Evolutionary conservation across 1,284 basidiomycete genomes (phyloP).

Genomic region (Austroboletus novae-zelandiae): DNA sequence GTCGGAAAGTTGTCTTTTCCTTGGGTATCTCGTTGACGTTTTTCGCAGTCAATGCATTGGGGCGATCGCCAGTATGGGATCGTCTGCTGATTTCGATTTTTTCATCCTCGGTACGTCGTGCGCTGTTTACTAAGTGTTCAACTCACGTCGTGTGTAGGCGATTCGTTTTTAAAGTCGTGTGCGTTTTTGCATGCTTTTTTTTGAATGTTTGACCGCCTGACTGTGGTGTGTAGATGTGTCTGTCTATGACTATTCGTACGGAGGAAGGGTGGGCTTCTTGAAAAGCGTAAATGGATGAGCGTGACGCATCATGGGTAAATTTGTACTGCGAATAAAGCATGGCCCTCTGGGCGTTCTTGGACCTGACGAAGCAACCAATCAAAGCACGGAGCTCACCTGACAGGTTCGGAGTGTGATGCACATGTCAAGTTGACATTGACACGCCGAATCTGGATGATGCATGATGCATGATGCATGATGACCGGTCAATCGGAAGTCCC

Average conservation of each 20-base stretch:
- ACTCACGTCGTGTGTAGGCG: conserved; percentile 35
- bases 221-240: conserved; percentile 47
- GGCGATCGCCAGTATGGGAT: conserved; percentile 46
- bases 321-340: not conserved
- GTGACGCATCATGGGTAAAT: not conserved
- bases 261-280: conserved; percentile 56
- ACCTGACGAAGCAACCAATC: too few relatives aligned
- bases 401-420: too few relatives aligned
- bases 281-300: conserved; percentile 46
- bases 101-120: conserved; percentile 11
- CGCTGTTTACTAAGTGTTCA: not conserved
- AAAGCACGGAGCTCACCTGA: too few relatives aligned
- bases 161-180: conserved; percentile 73
- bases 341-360: too few relatives aligned
- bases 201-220: not conserved
- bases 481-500: too few relatives aligned
- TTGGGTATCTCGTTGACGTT: not conserved
- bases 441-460: too few relatives aligned
- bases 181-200: conserved; percentile 15
- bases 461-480: too few relatives aligned
- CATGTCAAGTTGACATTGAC: too few relatives aligned
- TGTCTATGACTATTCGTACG: conserved; percentile 56
- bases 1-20: conserved; percentile 23
- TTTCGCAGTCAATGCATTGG: conserved; percentile 58
- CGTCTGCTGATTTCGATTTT: not conserved